Evolutionary conservation across 2,329 filamentous ascomycete genomes (phyloP), one percentile per base, ranked within the genome.

Genomic region (Metarhizium guizhouense): DNA sequence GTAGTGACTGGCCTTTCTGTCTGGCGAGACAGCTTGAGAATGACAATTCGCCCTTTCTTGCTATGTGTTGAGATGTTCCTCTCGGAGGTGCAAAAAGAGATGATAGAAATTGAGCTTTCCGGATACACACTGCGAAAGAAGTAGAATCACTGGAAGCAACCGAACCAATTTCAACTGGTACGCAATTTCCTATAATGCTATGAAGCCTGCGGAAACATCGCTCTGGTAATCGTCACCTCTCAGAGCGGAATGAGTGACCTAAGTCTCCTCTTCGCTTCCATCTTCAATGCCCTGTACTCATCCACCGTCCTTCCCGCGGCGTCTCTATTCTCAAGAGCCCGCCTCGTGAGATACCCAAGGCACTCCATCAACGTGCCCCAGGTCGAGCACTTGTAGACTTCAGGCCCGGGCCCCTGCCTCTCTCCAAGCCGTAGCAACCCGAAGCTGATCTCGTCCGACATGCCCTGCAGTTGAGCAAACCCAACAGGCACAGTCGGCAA

Each of bases 401-500:
- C 65, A 0, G 69, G 68, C 10, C 56, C 56, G n/a, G 52, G 36
- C 2, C 40, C 43, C 6, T 48, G 16, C 42, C 4, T 6, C n/a
- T 54, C 58, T 52, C 67, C 68, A 43, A 60, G 50, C 18, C 75
- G 72, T 6, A 82, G 67, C 0, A 83, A 66, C 11, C 71, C 70
- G 60, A 77, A 78, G 43, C 74, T 77, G 18, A 83, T 71, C 59
- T 82, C 77, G 54, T 83, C 80, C 0, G 80, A 78, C 80, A 83
- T 83, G 4, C 80, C 80, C 57, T 79, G 75, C 0, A 83, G 71
- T 62, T 83, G 80, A 0, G 76, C 79, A 59, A 78, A 83, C 4
- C 65, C 70, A 3, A 81, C 68, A 0, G 63, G 57, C 0, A 69
- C 63, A 0, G 66, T 68, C 0, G 66, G 65, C 4, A 68, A 57